Percentiles rank a stretch among this genome's conserved stretches.
phyloP scores from a whole-genome alignment of 1,139 yeast species.

The Candida sp. region DNA sequence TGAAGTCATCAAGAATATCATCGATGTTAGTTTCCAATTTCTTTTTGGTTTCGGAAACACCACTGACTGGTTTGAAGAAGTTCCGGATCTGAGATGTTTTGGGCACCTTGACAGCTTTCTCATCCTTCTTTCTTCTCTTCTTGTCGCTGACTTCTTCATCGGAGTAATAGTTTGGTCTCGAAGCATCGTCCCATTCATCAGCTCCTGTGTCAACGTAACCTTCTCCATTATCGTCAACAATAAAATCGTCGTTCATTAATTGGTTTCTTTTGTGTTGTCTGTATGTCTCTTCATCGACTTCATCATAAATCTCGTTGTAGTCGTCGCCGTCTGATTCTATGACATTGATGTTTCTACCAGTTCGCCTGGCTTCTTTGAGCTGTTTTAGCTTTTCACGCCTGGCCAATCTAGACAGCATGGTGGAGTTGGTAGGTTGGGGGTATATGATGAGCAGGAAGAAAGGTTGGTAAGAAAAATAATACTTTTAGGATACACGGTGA shows the following conservation, averaged over 20 bases:
- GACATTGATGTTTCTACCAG: constrained; percentile 30
- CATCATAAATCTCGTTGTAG: constrained; percentile 65
- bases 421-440: background rate
- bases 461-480: background rate
- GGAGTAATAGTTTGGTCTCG: constrained; percentile 54
- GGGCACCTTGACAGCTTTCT: constrained; percentile 46
- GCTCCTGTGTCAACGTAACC: constrained; percentile 93
- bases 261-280: constrained; percentile 80
- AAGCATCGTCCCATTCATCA: constrained; percentile 79
- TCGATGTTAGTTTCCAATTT: constrained; percentile 44
- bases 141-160: constrained; percentile 48
- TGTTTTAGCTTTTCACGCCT: constrained; percentile 41
- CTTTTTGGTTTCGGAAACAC: constrained; percentile 21
- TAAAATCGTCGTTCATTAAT: constrained; percentile 87
- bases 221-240: constrained; percentile 90
- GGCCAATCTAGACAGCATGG: constrained; percentile 33
- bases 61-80: constrained; percentile 51
- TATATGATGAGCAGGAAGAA: background rate
- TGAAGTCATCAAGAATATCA: constrained; percentile 50
- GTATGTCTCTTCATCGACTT: constrained; percentile 82
- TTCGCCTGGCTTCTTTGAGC: constrained; percentile 44
- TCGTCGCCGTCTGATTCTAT: constrained; percentile 25
- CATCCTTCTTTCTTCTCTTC: constrained; percentile 32
- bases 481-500: background rate
- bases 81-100: constrained; percentile 55